These are phyloP conservation scores for Tephrocybe sp. DNA, from an alignment of 768 basidiomycete genomes.

Conservation along the genomic window DNA sequence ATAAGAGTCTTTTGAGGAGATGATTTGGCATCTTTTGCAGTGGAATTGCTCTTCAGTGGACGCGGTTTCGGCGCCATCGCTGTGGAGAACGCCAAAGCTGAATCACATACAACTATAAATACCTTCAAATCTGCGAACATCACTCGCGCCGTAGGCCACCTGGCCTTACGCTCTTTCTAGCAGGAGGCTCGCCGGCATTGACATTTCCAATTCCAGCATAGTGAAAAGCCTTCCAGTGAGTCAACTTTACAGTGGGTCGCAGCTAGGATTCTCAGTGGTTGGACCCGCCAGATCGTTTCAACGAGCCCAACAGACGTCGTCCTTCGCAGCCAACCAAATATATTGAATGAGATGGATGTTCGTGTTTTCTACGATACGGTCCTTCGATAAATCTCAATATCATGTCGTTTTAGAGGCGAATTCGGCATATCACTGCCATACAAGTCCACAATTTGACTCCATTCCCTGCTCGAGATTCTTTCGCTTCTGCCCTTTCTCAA, in stretches of 20 bases:
- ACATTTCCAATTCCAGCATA: no score
- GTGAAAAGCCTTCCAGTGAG: background rate
- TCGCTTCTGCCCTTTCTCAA: slow-evolving; percentile 71
- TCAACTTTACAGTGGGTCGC: background rate
- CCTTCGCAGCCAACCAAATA: background rate
- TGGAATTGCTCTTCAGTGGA: slow-evolving; percentile 27
- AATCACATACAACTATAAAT: slow-evolving; percentile 4
- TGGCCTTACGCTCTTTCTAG: background rate
- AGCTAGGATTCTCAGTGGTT: background rate
- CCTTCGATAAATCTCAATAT: slow-evolving; percentile 8
- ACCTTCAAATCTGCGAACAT: background rate
- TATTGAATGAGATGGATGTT: slow-evolving; percentile 12
- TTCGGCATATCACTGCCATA: slow-evolving; percentile 70
- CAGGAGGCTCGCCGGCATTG: no score
- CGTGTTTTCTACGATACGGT: slow-evolving; percentile 4
- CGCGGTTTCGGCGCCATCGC: slow-evolving; percentile 46
- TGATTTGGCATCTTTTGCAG: slow-evolving; percentile 19
- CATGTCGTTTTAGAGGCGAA: slow-evolving; percentile 47
- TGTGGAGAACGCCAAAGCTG: background rate
- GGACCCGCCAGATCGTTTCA: background rate
- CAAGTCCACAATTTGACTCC: slow-evolving; percentile 83
- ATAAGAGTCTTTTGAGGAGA: slow-evolving; percentile 38
- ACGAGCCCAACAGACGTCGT: no score
- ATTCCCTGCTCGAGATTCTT: slow-evolving; percentile 74
- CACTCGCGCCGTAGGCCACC: background rate